Percentiles rank a stretch among this genome's conserved stretches.
These are phyloP conservation scores for Gossypium schwendimanii DNA, from an alignment of 441 rosid genomes.

Conservation along the genomic window DNA sequence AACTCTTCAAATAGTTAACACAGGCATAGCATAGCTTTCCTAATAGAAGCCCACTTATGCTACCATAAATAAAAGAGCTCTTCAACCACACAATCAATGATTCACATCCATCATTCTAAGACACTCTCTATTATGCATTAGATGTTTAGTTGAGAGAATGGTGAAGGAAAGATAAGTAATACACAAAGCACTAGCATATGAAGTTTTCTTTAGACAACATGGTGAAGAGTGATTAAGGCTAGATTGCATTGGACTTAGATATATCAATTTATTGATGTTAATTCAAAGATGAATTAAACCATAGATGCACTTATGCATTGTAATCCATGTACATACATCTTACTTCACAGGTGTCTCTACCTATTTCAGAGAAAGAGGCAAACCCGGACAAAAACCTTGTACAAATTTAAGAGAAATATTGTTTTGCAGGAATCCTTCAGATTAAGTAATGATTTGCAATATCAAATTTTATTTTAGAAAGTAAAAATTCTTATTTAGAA, in stretches of 20 bases:
- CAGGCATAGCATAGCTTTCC: background rate
- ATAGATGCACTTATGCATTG: background rate
- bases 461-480: background rate
- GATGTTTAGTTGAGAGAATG: background rate
- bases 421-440: background rate
- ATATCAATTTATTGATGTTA: background rate
- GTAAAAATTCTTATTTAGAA: background rate
- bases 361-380: background rate
- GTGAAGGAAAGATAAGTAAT: background rate
- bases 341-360: background rate
- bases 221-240: background rate
- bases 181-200: background rate
- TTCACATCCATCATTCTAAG: background rate
- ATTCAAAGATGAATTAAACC: background rate
- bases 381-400: background rate
- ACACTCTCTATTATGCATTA: background rate
- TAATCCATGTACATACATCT: background rate
- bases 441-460: background rate
- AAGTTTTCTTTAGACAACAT: constrained; percentile 1
- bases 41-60: background rate
- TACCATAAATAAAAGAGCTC: background rate
- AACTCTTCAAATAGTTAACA: background rate
- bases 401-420: background rate
- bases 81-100: constrained; percentile 6
- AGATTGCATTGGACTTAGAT: background rate